phyloP scores from a whole-genome alignment of 2,329 filamentous ascomycete genomes.

The Fusarium sterilihyphosum region DNA sequence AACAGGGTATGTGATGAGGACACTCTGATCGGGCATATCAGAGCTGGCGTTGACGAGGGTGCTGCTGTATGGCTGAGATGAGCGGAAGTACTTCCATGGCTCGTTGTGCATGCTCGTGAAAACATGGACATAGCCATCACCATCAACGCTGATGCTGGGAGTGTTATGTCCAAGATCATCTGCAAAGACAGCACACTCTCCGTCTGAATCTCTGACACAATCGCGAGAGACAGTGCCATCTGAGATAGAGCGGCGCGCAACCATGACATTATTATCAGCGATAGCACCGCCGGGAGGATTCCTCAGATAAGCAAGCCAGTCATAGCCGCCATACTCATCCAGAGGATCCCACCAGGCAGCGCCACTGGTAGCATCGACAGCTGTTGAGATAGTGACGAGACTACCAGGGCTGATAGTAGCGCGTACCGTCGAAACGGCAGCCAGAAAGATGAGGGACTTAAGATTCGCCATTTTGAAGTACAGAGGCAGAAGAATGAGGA shows the following conservation, averaged over 20 bases:
- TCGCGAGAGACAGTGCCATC: constrained; percentile 36
- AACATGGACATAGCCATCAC: constrained; percentile 41
- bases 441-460: neutral
- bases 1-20: constrained; percentile 24
- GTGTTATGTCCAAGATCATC: constrained; percentile 41
- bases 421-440: neutral
- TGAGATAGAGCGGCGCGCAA: constrained; percentile 29
- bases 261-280: constrained; percentile 42
- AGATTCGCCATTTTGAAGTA: neutral
- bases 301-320: constrained; percentile 37
- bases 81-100: constrained; percentile 41
- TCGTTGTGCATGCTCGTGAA: constrained; percentile 45
- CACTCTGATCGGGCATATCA: constrained; percentile 35
- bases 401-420: neutral
- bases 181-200: constrained; percentile 34
- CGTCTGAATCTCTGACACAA: constrained; percentile 30
- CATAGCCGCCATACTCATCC: constrained; percentile 39
- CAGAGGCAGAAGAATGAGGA: neutral
- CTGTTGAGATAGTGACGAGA: constrained; percentile 5
- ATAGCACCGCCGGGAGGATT: constrained; percentile 36
- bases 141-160: constrained; percentile 17
- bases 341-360: constrained; percentile 43
- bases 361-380: constrained; percentile 37
- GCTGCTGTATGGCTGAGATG: constrained; percentile 30
- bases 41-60: constrained; percentile 32